Evolutionary conservation across 495 filamentous ascomycete species (phyloP), one percentile per base, ranked within the genome.

Genomic region (Lentithecium fluviatile): DNA sequence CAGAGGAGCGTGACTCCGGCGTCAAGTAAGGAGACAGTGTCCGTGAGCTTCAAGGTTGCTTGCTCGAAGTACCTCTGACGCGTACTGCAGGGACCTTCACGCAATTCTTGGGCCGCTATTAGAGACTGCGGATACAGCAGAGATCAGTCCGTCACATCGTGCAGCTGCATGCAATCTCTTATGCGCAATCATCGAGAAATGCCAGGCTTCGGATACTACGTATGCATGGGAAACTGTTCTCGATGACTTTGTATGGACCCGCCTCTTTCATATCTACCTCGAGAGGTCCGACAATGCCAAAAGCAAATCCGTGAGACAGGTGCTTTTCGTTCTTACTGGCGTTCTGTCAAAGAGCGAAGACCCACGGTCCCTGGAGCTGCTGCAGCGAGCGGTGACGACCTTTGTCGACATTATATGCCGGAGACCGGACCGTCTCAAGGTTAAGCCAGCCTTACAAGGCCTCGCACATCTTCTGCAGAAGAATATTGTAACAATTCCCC

Each of bases 261-360:
- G 77, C 43, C 70, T 88, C 3, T 89, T 94, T 68, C 74, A 84
- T 13, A 83, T 88, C 49, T 93, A 85, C 64, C 75, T 95, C 60
- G 79, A 84, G 56, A 87, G 84, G 74, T 90, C 83, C 61, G 87
- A 93, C 62, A 82, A 84, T 63, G 81, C 87, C 36, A 86, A 86
- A 58, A 80, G 86, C 24, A 87, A 90, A 52, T 85, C 88, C 26
- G 80, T 91, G 80, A 85, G 85, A 68, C 86, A 90, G 62, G 77
- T 92, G 0, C 71, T 95, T 2, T 0, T 69, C 11, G 40, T 56
- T 12, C 59, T 71, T 6, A 60, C 62, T 45, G 76, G 82, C 63
- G 78, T 62, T 12, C 37, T 64, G 13, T 6, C 42, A 17, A 58
- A 58, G 53, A 24, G 43, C 12, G 15, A 19, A 20, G 42, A 15